Evolutionary conservation across 345 rosid species (phyloP).

Genomic region (Streptanthus diversifolius): DNA sequence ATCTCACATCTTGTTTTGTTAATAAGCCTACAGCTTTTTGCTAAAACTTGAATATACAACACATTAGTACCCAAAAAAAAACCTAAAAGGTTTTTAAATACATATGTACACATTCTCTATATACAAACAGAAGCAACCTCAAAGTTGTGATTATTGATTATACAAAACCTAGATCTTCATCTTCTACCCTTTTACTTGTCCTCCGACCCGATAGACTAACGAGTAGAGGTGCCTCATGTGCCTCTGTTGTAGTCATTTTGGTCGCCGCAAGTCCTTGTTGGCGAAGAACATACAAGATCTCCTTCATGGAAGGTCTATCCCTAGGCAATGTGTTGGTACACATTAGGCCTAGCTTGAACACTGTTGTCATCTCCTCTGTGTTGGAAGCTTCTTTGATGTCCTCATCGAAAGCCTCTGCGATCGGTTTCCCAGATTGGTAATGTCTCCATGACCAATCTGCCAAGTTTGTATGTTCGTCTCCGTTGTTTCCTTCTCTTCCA

Average conservation of each 20-base stretch:
- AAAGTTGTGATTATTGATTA: conserved; percentile 12
- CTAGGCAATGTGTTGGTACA: conserved; percentile 60
- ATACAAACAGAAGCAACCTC: background rate
- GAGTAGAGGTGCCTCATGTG: conserved; percentile 25
- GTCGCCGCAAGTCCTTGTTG: conserved; percentile 23
- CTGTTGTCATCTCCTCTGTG: conserved; percentile 52
- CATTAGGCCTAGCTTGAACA: conserved; percentile 62
- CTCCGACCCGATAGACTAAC: conserved; percentile 30
- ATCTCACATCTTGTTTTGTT: background rate
- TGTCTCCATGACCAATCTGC: conserved; percentile 90
- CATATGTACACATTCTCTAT: background rate
- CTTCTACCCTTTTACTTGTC: conserved; percentile 24
- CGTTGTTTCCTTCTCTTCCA: conserved; percentile 60
- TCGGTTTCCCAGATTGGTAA: conserved; percentile 44
- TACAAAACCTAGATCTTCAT: conserved; percentile 32
- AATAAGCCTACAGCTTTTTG: background rate
- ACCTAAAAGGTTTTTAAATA: background rate
- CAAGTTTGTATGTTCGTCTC: conserved; percentile 65
- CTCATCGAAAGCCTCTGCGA: conserved; percentile 49
- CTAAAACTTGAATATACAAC: background rate
- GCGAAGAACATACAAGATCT: conserved; percentile 58
- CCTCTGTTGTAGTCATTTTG: conserved; percentile 17
- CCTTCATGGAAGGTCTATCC: conserved; percentile 77
- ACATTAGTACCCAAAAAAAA: background rate
- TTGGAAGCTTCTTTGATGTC: conserved; percentile 48